Base-by-base conservation (phyloP, 2,329 filamentous ascomycete genomes). In the Colletotrichum cuscutae region DNA sequence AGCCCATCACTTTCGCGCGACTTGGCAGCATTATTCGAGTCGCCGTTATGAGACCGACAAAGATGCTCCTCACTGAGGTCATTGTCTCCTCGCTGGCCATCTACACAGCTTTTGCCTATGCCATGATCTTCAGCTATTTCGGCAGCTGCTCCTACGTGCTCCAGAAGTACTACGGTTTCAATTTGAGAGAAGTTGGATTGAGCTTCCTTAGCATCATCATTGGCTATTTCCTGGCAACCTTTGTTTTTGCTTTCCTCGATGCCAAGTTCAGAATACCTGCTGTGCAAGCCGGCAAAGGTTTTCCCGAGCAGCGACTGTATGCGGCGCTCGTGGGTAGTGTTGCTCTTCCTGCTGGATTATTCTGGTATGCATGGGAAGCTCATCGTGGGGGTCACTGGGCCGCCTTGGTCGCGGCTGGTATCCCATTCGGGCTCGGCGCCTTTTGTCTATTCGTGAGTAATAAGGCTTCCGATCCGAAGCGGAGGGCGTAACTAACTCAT, bases 41-140 rank as follows among this genome's bases (percentile, higher is more conserved):
- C 13, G 70, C 68, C 15, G 26, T 75, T 9, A 63, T 71, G 37
- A 65, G 69, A 3, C 76, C 76, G 8, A 69, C 72, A 2, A 67
- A 71, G 9, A 76, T 77, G 72, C 57, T 77, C 1, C 60, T 75
- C 9, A 77, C 73, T 2, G 76, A 77, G 42, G 89, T 89, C 67
- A 92, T 92, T 1, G 88, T 93, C 80, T 94, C 91, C 88, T 94
- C 94, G 74, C 84, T 93, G 46, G 86, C 88, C 4, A 89, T 90
- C n/a, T 94, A 91, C 77, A 92, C 92, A 26, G 91, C 83, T 4
- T 69, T 89, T 32, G 81, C 89, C 37, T 82, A 87, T 35, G 54
- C 88, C 12, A 80, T 88, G 65, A 80, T 92, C 57, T 79, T 89
- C 2, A 87, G 91, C 76, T 86, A 83, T 75, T 83, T 92, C 5